These are phyloP conservation scores for Fragaria ananassa DNA, from an alignment of 306 rosid species.

Conservation along the genomic window DNA sequence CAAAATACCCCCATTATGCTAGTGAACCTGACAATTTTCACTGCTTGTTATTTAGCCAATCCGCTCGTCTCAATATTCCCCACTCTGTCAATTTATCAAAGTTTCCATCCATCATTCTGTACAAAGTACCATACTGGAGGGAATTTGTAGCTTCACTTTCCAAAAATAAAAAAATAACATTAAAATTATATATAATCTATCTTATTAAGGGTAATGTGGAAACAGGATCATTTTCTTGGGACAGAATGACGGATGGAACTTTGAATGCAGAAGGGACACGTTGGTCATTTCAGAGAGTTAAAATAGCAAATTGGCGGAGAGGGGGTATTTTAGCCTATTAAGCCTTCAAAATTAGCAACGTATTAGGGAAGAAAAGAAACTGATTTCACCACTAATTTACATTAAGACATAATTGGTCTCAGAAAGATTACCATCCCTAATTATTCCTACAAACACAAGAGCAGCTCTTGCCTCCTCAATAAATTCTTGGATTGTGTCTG, in stretches of 20 bases:
- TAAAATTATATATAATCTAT: not conserved
- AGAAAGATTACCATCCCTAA: slow-evolving; percentile 57
- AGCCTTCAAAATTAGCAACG: not conserved
- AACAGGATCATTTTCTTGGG: not conserved
- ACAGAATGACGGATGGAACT: not conserved
- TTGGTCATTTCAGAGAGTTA: not conserved
- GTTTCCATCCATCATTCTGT: not conserved
- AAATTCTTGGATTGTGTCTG: slow-evolving; percentile 71
- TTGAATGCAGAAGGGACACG: not conserved
- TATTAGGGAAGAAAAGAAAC: not conserved
- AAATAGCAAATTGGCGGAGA: not conserved
- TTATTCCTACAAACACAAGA: slow-evolving; percentile 88
- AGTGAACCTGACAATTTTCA: not conserved
- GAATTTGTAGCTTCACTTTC: not conserved
- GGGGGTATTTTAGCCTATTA: not conserved
- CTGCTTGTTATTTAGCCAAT: not conserved
- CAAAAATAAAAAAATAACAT: not conserved
- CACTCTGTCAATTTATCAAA: not conserved
- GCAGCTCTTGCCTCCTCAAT: slow-evolving; percentile 77
- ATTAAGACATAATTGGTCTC: not conserved
- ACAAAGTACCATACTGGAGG: not conserved
- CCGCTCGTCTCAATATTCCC: not conserved
- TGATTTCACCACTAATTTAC: not conserved
- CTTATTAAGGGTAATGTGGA: not conserved
- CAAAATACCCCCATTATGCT: not conserved